phyloP scores from a whole-genome alignment of 2,329 filamentous ascomycete species.

The Neofusicoccum laricinum region DNA sequence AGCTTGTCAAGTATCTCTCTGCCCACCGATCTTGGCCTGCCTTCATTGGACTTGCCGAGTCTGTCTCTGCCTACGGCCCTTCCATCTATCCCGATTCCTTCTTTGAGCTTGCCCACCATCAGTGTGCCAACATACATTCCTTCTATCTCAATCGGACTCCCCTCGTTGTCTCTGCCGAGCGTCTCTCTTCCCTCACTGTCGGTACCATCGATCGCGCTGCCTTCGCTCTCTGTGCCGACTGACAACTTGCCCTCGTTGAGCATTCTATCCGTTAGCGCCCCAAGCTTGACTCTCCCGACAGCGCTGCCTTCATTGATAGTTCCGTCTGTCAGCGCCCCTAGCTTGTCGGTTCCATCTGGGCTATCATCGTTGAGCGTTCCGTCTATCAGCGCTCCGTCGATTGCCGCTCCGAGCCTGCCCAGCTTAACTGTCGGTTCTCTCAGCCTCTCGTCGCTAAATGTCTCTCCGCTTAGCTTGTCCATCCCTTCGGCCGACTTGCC shows the following conservation, averaged over 20 bases:
- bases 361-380: background rate
- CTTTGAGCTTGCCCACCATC: background rate
- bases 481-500: background rate
- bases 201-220: background rate
- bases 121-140: background rate
- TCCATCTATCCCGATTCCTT: background rate
- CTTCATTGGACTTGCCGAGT: background rate
- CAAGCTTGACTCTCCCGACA: background rate
- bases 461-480: background rate
- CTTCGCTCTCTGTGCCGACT: background rate
- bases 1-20: background rate
- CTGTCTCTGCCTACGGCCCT: background rate
- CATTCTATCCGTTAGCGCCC: background rate
- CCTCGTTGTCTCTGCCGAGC: background rate
- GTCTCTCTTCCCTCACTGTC: background rate
- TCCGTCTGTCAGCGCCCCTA: background rate
- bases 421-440: background rate
- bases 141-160: background rate
- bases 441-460: background rate
- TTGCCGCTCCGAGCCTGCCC: background rate
- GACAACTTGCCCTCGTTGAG: background rate
- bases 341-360: too few relatives aligned
- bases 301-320: background rate
- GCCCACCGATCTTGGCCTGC: background rate
- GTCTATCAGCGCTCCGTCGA: background rate